Evolutionary conservation across 306 rosid genomes (phyloP).

Genomic region (Casuarina cunninghamiana): DNA sequence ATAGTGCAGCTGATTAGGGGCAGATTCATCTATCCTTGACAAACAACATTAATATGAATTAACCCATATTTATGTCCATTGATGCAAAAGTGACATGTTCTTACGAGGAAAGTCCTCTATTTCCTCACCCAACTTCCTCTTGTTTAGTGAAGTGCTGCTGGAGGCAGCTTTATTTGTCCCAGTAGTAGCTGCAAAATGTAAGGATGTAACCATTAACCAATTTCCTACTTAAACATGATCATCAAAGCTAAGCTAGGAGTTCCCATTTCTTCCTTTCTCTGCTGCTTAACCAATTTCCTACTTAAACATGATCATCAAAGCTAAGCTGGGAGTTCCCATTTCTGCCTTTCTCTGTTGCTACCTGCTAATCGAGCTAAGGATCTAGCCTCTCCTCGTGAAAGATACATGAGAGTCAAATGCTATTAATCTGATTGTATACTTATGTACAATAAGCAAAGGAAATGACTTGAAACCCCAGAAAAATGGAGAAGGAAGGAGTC

Average conservation of each 20-base stretch:
- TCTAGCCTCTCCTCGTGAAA: too few relatives aligned
- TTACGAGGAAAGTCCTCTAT: slow-evolving; percentile 78
- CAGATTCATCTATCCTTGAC: background rate
- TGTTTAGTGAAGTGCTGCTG: slow-evolving; percentile 76
- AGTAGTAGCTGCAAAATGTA: slow-evolving; percentile 54
- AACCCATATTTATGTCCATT: background rate
- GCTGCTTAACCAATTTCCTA: too few relatives aligned
- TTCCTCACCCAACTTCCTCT: slow-evolving; percentile 87
- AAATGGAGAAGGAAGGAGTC: too few relatives aligned
- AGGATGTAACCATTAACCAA: background rate
- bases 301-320: too few relatives aligned
- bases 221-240: background rate
- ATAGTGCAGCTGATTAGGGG: background rate
- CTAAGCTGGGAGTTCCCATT: too few relatives aligned
- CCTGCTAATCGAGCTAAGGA: too few relatives aligned
- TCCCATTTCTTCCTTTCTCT: too few relatives aligned
- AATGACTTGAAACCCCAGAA: too few relatives aligned
- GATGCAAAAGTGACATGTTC: slow-evolving; percentile 20
- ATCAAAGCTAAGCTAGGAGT: too few relatives aligned
- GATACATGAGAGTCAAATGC: too few relatives aligned
- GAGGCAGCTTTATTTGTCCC: slow-evolving; percentile 85
- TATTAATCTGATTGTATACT: too few relatives aligned
- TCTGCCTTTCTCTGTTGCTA: background rate
- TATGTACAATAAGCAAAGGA: too few relatives aligned
- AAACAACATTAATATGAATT: background rate